Evolutionary conservation across 441 rosid genomes (phyloP).

Genomic region (Sinapis alba): DNA sequence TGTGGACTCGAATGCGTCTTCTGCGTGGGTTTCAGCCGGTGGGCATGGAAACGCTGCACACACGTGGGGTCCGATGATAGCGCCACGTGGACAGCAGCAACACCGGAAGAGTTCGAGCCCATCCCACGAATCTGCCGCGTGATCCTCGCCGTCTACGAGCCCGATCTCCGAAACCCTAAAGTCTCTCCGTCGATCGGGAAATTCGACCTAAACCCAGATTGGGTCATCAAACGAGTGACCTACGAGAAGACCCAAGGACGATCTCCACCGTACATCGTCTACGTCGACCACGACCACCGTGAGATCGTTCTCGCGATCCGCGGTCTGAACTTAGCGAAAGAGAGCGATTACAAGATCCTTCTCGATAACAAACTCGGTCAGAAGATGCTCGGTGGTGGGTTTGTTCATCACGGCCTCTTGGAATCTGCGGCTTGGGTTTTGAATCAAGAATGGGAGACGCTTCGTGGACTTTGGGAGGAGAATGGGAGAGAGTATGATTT

Average conservation of each 20-base stretch:
- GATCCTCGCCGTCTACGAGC: constrained; percentile 80
- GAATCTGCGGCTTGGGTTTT: constrained; percentile 83
- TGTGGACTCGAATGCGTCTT: constrained; percentile 79
- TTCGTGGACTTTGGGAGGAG: constrained; percentile 74
- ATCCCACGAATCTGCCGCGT: constrained; percentile 77
- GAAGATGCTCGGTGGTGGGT: constrained; percentile 82
- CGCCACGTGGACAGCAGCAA: constrained; percentile 72
- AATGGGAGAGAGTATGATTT: constrained; percentile 59
- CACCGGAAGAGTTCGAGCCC: constrained; percentile 73
- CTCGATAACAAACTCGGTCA: constrained; percentile 69
- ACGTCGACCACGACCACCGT: constrained; percentile 59
- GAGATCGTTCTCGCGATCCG: constrained; percentile 85
- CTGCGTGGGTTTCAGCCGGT: constrained; percentile 65
- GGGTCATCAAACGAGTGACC: constrained; percentile 65
- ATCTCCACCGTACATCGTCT: constrained; percentile 86
- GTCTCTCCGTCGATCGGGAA: constrained; percentile 54
- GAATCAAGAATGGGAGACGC: constrained; percentile 62
- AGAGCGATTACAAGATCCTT: constrained; percentile 77
- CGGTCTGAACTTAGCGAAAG: constrained; percentile 71
- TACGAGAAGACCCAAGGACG: constrained; percentile 66
- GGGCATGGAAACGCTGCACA: constrained; percentile 97
- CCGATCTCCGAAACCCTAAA: constrained; percentile 62
- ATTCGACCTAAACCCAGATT: constrained; percentile 61
- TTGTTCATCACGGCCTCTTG: constrained; percentile 77
- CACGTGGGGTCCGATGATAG: constrained; percentile 82